Evolutionary conservation across 148 eudicot genomes (phyloP).

Genomic region (Spergularia marina): DNA sequence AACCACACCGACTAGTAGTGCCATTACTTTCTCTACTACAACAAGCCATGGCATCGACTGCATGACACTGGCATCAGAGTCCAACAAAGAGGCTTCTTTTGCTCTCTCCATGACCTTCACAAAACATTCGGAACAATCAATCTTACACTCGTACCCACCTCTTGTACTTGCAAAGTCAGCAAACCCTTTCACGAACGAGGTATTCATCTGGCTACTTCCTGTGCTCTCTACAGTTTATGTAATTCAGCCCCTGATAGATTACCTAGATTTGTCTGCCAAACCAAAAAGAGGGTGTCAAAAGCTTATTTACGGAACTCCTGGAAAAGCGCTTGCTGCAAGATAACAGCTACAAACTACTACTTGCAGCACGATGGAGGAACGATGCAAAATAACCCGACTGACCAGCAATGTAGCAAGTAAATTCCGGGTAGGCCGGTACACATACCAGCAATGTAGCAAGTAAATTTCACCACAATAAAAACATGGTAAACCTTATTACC

Average conservation of each 20-base stretch:
- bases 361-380: background rate
- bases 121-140: constrained; percentile 74
- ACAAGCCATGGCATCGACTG: constrained; percentile 62
- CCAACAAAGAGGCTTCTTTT: constrained; percentile 55
- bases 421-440: background rate
- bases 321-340: constrained; percentile 61
- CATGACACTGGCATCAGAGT: constrained; percentile 48
- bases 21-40: constrained; percentile 53
- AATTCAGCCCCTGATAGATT: constrained; percentile 70
- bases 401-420: no score
- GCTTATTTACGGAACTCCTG: constrained; percentile 79
- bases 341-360: background rate
- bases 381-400: background rate
- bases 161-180: constrained; percentile 33
- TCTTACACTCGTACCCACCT: constrained; percentile 53
- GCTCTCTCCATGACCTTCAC: constrained; percentile 80
- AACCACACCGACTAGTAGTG: constrained; percentile 43
- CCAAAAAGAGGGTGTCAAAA: constrained; percentile 68
- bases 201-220: constrained; percentile 39
- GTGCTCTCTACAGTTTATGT: constrained; percentile 43
- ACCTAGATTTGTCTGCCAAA: constrained; percentile 59
- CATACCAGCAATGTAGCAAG: background rate
- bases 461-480: background rate
- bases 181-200: constrained; percentile 33
- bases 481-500: background rate